Conservation (phyloP, 2,329 filamentous ascomycete species). For the Geoglossum cookeanum region DNA sequence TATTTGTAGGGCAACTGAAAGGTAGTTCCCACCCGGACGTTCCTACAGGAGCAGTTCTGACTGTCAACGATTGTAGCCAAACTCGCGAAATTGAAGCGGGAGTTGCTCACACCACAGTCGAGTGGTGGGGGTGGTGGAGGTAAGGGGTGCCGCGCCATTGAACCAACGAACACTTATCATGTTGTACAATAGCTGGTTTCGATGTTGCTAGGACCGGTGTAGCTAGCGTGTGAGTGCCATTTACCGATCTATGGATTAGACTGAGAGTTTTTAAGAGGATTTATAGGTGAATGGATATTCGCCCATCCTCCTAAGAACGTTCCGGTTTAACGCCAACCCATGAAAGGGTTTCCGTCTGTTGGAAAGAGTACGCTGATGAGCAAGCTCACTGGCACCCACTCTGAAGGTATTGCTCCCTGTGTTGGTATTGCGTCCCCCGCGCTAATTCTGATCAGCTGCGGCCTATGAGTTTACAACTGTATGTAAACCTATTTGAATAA, state of each 20-base stretch:
- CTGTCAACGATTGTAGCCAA: conserved; percentile 37
- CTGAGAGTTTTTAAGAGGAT: conserved; percentile 9
- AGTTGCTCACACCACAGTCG: conserved; percentile 67
- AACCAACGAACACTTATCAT: not conserved
- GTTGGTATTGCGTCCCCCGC: not conserved
- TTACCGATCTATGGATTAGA: conserved; percentile 9
- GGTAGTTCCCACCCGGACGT: not conserved
- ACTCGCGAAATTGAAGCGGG: conserved; percentile 90
- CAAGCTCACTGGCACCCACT: conserved; percentile 83
- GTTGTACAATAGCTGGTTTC: conserved; percentile 46
- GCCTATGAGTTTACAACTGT: conserved; percentile 94
- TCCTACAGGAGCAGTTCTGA: not conserved
- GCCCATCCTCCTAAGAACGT: not conserved
- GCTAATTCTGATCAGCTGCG: conserved; percentile 35
- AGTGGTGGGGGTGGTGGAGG: conserved; percentile 63
- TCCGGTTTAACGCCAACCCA: conserved; percentile 33
- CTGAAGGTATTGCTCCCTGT: conserved; percentile 37
- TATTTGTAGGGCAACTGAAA: conserved; percentile 55
- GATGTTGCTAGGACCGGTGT: conserved; percentile 96
- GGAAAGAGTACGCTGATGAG: conserved; percentile 98
- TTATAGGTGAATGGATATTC: conserved; percentile 10
- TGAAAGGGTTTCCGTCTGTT: conserved; percentile 95
- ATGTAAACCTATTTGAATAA: not conserved
- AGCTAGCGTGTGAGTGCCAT: conserved; percentile 50
- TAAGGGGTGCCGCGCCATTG: conserved; percentile 13